Conservation (phyloP, 192 early-diverging fungal species). For the Entomortierella lignicola region DNA sequence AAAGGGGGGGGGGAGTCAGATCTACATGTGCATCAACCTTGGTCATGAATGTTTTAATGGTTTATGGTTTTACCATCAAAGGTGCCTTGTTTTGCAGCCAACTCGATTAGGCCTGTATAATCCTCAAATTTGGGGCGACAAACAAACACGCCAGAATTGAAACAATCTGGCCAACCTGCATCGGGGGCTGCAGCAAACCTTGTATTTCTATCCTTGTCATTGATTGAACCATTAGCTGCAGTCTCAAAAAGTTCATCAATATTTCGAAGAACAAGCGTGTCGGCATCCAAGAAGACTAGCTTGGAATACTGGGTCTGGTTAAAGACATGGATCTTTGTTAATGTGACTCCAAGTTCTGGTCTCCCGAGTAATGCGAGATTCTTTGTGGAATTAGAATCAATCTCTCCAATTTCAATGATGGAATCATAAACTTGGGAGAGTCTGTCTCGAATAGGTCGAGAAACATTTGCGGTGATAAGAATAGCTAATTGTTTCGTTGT, state of each 20-base stretch:
- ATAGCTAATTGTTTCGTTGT: constrained; percentile 74
- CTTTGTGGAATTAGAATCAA: constrained; percentile 67
- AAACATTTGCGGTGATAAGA: constrained; percentile 74
- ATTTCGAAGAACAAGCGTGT: constrained; percentile 84
- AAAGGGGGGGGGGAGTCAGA: no score
- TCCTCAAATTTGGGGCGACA: constrained; percentile 65
- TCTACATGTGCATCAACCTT: background rate
- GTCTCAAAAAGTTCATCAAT: constrained; percentile 86
- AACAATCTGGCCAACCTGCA: constrained; percentile 96
- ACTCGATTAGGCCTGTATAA: constrained; percentile 62
- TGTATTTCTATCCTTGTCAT: constrained; percentile 55
- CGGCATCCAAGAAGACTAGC: constrained; percentile 89
- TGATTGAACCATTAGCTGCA: constrained; percentile 47
- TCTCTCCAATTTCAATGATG: constrained; percentile 76
- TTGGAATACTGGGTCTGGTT: constrained; percentile 75
- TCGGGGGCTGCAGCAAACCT: constrained; percentile 90
- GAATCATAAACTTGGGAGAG: constrained; percentile 74
- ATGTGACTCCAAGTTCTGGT: constrained; percentile 89
- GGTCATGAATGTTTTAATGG: background rate
- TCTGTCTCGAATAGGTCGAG: constrained; percentile 58
- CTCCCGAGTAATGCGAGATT: constrained; percentile 85
- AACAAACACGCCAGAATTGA: constrained; percentile 97
- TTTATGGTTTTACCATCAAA: constrained; percentile 82
- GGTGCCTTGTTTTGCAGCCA: constrained; percentile 67
- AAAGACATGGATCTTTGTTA: constrained; percentile 93